Percentiles rank a stretch among this genome's conserved stretches.
These are phyloP conservation scores for Aureobasidium sp. DNA, from an alignment of 2,329 filamentous ascomycete genomes.

Conservation along the genomic window DNA sequence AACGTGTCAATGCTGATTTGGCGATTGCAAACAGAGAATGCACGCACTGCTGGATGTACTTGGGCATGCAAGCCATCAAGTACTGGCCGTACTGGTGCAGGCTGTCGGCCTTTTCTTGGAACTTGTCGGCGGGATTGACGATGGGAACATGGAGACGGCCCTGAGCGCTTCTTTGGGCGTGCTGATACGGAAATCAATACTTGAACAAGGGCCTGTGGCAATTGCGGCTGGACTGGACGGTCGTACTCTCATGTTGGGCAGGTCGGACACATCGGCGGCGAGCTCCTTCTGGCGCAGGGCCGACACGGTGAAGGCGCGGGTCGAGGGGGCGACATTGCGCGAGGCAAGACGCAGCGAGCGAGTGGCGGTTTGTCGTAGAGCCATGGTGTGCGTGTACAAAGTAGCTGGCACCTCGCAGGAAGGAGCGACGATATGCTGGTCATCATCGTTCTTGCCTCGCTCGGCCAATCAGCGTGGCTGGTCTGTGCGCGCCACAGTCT, in stretches of 20 bases:
- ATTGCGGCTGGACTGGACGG: neutral
- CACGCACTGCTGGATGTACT: conserved; percentile 81
- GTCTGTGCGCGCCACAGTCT: neutral
- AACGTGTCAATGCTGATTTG: neutral
- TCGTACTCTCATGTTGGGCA: conserved; percentile 42
- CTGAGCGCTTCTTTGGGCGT: conserved; percentile 35
- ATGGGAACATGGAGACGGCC: conserved; percentile 65
- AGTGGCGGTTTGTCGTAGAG: conserved; percentile 34
- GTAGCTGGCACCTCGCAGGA: neutral
- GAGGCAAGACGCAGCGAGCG: conserved; percentile 20
- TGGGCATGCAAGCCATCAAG: conserved; percentile 91
- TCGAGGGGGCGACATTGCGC: conserved; percentile 17
- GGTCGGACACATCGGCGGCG: conserved; percentile 34
- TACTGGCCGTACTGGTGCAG: conserved; percentile 95
- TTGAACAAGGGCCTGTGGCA: neutral
- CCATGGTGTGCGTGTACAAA: conserved; percentile 26
- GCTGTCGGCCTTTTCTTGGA: conserved; percentile 75
- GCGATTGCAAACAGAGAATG: neutral
- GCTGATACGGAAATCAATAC: conserved; percentile 24
- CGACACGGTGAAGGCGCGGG: conserved; percentile 38
- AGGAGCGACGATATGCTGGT: neutral
- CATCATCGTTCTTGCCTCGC: neutral
- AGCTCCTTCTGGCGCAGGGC: conserved; percentile 38
- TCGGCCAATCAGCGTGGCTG: conserved; percentile 9
- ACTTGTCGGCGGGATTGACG: conserved; percentile 91